Evolutionary conservation across 768 basidiomycete genomes (phyloP).

Genomic region (Botryobasidium botryosum): DNA sequence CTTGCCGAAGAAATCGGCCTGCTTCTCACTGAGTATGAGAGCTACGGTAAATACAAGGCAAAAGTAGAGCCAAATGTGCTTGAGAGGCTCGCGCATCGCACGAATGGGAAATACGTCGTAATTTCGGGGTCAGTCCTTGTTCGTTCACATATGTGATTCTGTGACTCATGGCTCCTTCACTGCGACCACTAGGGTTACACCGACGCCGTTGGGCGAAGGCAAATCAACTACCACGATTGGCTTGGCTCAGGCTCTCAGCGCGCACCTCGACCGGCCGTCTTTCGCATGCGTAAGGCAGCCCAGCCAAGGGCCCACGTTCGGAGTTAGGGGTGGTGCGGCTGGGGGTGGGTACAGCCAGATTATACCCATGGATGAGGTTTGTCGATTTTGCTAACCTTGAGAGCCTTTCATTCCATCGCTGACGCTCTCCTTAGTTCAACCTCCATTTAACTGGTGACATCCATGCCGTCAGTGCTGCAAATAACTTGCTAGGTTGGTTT

Average conservation of each 20-base stretch:
- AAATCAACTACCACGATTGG: constrained; percentile 98
- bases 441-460: constrained; percentile 94
- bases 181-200: constrained; percentile 54
- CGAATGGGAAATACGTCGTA: constrained; percentile 90
- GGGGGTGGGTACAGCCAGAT: constrained; percentile 98
- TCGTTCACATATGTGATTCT: neutral
- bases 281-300: constrained; percentile 98
- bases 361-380: constrained; percentile 95
- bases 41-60: constrained; percentile 91
- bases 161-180: neutral
- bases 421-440: constrained; percentile 50
- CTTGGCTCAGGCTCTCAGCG: constrained; percentile 88
- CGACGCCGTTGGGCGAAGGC: constrained; percentile 92
- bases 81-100: constrained; percentile 66
- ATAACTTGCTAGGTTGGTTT: constrained; percentile 74
- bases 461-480: constrained; percentile 93
- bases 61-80: constrained; percentile 87
- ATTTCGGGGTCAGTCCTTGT: constrained; percentile 55
- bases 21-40: constrained; percentile 72
- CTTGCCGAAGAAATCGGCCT: constrained; percentile 84
- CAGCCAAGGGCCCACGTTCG: constrained; percentile 96
- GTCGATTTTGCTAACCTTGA: constrained; percentile 2
- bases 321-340: constrained; percentile 97
- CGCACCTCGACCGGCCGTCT: constrained; percentile 78
- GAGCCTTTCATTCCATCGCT: neutral